These are phyloP conservation scores for Microbotryum lychnidis-dioicae DNA, from an alignment of 1,284 basidiomycete genomes.

Conservation along the genomic window DNA sequence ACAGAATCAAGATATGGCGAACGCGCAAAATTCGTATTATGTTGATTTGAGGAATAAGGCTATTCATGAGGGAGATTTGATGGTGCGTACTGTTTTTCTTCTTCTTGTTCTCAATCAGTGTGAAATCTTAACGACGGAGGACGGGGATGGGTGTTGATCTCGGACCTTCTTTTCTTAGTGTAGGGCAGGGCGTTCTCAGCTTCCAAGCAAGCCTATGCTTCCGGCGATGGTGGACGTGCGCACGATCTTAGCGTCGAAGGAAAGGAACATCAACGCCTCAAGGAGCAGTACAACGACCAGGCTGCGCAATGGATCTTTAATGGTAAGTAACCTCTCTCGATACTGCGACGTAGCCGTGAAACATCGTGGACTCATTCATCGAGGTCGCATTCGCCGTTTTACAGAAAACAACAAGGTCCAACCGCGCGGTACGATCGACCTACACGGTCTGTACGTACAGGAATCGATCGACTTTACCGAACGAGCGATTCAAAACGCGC, in stretches of 20 bases:
- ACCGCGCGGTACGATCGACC: conserved; percentile 65
- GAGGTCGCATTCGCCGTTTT: too few relatives aligned
- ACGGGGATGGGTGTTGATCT: too few relatives aligned
- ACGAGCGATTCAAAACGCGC: conserved; percentile 49
- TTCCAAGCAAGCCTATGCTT: conserved; percentile 58
- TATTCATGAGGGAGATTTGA: conserved; percentile 56
- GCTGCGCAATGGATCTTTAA: conserved; percentile 84
- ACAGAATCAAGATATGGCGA: conserved; percentile 51
- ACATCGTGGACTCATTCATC: not conserved
- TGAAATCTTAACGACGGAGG: not conserved
- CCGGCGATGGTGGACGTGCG: conserved; percentile 67
- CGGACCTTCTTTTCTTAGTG: not conserved
- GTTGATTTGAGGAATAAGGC: conserved; percentile 60
- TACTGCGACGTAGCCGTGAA: too few relatives aligned
- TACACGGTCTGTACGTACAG: conserved; percentile 76
- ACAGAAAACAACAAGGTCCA: conserved; percentile 76
- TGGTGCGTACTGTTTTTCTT: conserved; percentile 45
- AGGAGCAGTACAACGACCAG: conserved; percentile 72
- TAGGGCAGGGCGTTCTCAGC: conserved; percentile 25
- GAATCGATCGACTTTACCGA: conserved; percentile 50
- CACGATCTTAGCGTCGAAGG: conserved; percentile 78
- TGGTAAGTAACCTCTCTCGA: conserved; percentile 46
- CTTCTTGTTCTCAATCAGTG: too few relatives aligned
- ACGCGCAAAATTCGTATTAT: conserved; percentile 54
- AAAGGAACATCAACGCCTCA: conserved; percentile 67